Evolutionary conservation across 768 basidiomycete genomes (phyloP), one percentile per base, ranked within the genome.

Genomic region (Hebeloma cylindrosporum): DNA sequence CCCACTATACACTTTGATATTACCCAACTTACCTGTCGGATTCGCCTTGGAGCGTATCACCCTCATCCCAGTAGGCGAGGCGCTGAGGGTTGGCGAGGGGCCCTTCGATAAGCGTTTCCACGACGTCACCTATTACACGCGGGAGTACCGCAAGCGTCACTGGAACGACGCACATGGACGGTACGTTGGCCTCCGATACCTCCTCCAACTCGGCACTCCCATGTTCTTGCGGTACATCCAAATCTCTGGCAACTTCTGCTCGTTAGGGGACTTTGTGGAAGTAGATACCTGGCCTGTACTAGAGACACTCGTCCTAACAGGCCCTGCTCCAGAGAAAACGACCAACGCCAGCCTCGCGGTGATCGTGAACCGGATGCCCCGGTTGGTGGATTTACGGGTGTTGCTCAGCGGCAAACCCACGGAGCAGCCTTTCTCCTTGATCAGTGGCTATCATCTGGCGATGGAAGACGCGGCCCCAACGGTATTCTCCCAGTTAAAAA

Each of bases 51-150:
- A 68, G 36, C 52, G 63, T 2, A 38, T 74, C 6, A 51, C 67
- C 13, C 56, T 72, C 35, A 60, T 65, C 9, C 68, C 69, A 6
- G 70, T 74, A 4, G 68, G 60, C 2, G 68, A 74, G 48, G 71
- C 67, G 3, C 60, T 69, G 11, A 64, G 71, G 2, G 60, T 70
- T 2, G 72, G 72, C 2, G 71, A 74, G 39, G 71, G 70, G 2
- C 66, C 71, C 1, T 69, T 63, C 44, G 61, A 71, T 33, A 45
- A 59, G 7, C 66, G 65, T 25, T 68, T 65, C 52, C 57, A 63
- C 17, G 68, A 68, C 14, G 38, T 61, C 4, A 39, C 60, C 13
- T 74, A 72, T 29, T 69, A 67, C 45, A 56, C 59, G 23, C 61
- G 71, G 2, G 65, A 67, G 43, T 74, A 72, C 48, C 63, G 71